Percentiles rank a stretch among this genome's conserved stretches.
Conservation (phyloP, 2,329 filamentous ascomycete species). For the Cucurbitaria berberidis region DNA sequence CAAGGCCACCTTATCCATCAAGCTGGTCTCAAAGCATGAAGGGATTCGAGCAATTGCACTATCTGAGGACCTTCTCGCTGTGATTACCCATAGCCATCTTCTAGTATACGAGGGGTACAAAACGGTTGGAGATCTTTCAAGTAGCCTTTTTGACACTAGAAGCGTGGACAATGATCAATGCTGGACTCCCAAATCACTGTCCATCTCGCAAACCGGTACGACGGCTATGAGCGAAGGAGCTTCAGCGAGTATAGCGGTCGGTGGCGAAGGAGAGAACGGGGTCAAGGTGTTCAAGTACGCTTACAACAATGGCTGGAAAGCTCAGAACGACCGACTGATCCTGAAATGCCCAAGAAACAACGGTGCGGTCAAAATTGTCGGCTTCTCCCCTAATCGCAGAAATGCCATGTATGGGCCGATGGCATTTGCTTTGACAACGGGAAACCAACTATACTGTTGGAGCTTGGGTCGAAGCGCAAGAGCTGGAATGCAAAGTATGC, state of each 20-base stretch:
- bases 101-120: slow-evolving; percentile 27
- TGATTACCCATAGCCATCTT: slow-evolving; percentile 27
- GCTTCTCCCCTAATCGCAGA: slow-evolving; percentile 17
- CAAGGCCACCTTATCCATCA: not conserved
- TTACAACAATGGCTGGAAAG: slow-evolving; percentile 16
- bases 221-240: slow-evolving; percentile 3
- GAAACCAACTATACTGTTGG: slow-evolving; percentile 27
- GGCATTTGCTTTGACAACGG: slow-evolving; percentile 22
- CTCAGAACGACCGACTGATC: slow-evolving; percentile 6
- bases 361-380: slow-evolving; percentile 20
- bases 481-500: not conserved
- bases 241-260: slow-evolving; percentile 25
- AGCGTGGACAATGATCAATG: slow-evolving; percentile 13
- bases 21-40: slow-evolving; percentile 7
- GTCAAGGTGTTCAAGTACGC: slow-evolving; percentile 25
- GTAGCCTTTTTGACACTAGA: slow-evolving; percentile 6
- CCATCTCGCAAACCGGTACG: slow-evolving; percentile 17
- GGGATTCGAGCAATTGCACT: slow-evolving; percentile 23
- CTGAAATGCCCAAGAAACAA: slow-evolving; percentile 21
- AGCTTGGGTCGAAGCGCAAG: slow-evolving; percentile 2
- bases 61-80: slow-evolving; percentile 27
- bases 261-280: slow-evolving; percentile 26
- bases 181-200: slow-evolving; percentile 26
- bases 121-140: not conserved
- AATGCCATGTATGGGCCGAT: slow-evolving; percentile 10